A percentile compares a stretch with the other conserved stretches of the same genome.
Evolutionary conservation across 176 grass and related monocot species (phyloP).

Genomic region (Urochloa ruziziensis): DNA sequence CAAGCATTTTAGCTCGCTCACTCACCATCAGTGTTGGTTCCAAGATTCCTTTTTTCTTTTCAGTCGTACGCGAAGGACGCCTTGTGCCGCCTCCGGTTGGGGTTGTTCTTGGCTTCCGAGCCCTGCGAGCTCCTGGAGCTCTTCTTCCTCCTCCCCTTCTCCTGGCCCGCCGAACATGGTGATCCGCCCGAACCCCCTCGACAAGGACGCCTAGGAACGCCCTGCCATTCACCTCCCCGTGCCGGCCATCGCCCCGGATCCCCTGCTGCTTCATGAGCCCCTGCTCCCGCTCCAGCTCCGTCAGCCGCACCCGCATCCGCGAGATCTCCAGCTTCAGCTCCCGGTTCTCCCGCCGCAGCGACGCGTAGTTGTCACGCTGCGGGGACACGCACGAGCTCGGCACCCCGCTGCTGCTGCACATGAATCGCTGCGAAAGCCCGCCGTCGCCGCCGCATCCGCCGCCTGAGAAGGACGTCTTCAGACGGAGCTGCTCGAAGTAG

Average conservation of each 20-base stretch:
- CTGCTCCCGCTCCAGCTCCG: constrained; percentile 78
- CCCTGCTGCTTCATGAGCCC: constrained; percentile 71
- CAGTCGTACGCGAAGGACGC: constrained; percentile 20
- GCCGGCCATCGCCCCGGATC: constrained; percentile 21
- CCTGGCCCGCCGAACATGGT: constrained; percentile 35
- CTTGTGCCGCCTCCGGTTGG: constrained; percentile 50
- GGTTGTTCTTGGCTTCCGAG: constrained; percentile 53
- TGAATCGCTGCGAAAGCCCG: constrained; percentile 49
- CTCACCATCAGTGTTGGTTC: background rate
- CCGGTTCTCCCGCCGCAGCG: constrained; percentile 78
- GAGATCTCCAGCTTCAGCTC: constrained; percentile 85
- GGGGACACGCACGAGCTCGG: constrained; percentile 63
- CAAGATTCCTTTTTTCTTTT: background rate
- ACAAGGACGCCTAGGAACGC: constrained; percentile 75
- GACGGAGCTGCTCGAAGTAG: constrained; percentile 73
- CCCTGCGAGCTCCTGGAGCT: constrained; percentile 35
- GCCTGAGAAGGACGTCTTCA: constrained; percentile 41
- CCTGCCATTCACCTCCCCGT: constrained; percentile 35
- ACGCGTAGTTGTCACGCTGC: constrained; percentile 75
- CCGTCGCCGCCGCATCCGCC: background rate
- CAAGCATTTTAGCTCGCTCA: no score
- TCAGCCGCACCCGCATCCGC: constrained; percentile 78
- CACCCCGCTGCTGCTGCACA: constrained; percentile 45
- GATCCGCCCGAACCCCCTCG: constrained; percentile 65
- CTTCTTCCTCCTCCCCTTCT: background rate